Evolutionary conservation across 208 protist species (phyloP).

Genomic region (Crithidia sp.): DNA sequence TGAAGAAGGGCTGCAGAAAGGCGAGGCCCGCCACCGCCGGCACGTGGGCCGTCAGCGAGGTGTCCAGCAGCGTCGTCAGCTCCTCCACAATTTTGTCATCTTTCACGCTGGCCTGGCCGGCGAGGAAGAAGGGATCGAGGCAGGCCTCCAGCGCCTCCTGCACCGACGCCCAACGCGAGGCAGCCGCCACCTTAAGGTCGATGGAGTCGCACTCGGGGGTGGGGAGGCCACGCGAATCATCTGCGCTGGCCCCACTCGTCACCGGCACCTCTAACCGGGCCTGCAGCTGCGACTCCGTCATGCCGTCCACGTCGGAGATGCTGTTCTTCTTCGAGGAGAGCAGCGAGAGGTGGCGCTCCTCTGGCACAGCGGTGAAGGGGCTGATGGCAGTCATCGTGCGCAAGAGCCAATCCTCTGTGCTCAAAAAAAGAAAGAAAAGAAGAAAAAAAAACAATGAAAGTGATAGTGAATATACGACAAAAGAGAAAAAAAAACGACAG

Average conservation of each 20-base stretch:
- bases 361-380: neutral
- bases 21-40: slow-evolving; percentile 10
- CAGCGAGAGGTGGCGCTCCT: slow-evolving; percentile 1
- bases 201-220: slow-evolving; percentile 22
- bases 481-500: neutral
- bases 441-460: slow-evolving; percentile 5
- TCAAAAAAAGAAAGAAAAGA: slow-evolving; percentile 2
- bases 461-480: neutral
- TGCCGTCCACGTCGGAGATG: slow-evolving; percentile 17
- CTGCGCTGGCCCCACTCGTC: slow-evolving; percentile 14
- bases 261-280: slow-evolving; percentile 9
- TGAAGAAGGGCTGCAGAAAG: slow-evolving; percentile 22
- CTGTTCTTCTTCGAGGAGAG: slow-evolving; percentile 17
- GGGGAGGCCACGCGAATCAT: slow-evolving; percentile 21
- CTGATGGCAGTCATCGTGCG: neutral
- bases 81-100: slow-evolving; percentile 21
- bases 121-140: slow-evolving; percentile 23
- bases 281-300: slow-evolving; percentile 8
- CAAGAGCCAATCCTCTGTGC: neutral
- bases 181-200: slow-evolving; percentile 1
- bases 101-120: slow-evolving; percentile 18
- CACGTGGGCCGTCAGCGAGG: slow-evolving; percentile 19
- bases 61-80: slow-evolving; percentile 18
- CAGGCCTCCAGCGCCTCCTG: slow-evolving; percentile 27
- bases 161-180: slow-evolving; percentile 15